Percentiles rank a stretch among this genome's conserved stretches.
Evolutionary conservation across 2,329 filamentous ascomycete species (phyloP).

Genomic region (Colletotrichum tamarilloi): DNA sequence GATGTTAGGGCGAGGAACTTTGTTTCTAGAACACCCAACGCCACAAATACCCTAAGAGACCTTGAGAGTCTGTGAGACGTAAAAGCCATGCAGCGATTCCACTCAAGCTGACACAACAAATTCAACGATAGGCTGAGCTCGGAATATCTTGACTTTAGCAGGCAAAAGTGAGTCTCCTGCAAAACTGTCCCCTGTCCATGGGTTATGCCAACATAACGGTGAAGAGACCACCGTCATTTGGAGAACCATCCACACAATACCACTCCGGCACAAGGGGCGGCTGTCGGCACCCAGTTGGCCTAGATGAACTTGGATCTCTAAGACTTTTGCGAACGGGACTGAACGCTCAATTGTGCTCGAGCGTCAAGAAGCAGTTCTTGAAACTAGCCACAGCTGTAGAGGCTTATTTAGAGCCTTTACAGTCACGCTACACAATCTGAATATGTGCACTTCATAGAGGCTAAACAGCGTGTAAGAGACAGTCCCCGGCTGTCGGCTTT

Average conservation of each 20-base stretch:
- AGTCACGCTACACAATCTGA: background rate
- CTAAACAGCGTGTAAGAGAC: background rate
- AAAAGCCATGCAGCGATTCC: background rate
- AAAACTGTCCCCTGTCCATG: background rate
- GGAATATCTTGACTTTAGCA: background rate
- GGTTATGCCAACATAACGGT: background rate
- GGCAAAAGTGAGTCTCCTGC: background rate
- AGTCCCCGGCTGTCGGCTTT: background rate
- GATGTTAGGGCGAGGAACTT: conserved; percentile 1
- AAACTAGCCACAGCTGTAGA: background rate
- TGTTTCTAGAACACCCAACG: no score
- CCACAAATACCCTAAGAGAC: no score
- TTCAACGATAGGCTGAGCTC: background rate
- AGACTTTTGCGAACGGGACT: background rate
- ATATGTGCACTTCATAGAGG: background rate
- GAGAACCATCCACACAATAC: background rate
- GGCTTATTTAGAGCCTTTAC: background rate
- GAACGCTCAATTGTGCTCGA: background rate
- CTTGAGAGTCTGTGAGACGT: no score
- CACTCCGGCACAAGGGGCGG: background rate
- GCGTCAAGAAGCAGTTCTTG: background rate
- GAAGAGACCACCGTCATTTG: background rate
- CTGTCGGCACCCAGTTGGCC: background rate
- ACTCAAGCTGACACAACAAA: background rate
- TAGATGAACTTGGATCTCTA: background rate